Evolutionary conservation across 495 filamentous ascomycete species (phyloP), one percentile per base, ranked within the genome.

Genomic region (Tuber melanosporum): DNA sequence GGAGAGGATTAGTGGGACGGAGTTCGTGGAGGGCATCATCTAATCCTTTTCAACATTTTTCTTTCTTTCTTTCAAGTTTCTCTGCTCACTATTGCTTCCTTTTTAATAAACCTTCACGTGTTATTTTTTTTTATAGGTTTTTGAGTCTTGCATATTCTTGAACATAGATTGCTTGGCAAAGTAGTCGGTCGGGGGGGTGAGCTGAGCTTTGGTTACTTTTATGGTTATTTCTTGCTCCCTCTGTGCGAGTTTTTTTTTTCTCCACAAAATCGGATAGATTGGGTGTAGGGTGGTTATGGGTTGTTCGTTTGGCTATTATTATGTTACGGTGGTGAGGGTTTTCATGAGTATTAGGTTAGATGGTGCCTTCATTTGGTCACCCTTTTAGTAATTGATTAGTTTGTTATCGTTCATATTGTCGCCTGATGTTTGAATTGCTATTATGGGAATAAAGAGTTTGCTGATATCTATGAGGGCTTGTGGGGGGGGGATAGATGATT

Each of bases 1-100:
- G 39, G 78, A 83, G 62, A 69, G 81, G 39, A 70, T 82, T 15
- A 80, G 78, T 36, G 81, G 81, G 1, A 73, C 76, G 76, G 81
- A 83, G 74, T 82, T 80, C 76, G 78, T 83, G 36, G 43, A 80
- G 52, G 77, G 78, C 47, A 80, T 73, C 42, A 41, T 80, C 52
- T 80, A 80, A 41, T 75, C 71, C 70, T 43, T 70, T 57, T 77
- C 49, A 62, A 5, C 22, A 14, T 62, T 26, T 26, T 32, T 32
- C 32, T 32, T 3, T 41, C 39, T 41, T 41, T 78, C 47, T 62
- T 32, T 66, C 15, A 36, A 66, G 4, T 66, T 36, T 36, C 26
- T 66, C 57, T 36, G 4, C 26, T 36, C 14, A 14, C 12, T 66
- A 66, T 32, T 62, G 32, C 26, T 32, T 66, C 7, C 5, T 66